Base-by-base conservation (phyloP, 75 land plant genomes). In the Picea sitchensis region DNA sequence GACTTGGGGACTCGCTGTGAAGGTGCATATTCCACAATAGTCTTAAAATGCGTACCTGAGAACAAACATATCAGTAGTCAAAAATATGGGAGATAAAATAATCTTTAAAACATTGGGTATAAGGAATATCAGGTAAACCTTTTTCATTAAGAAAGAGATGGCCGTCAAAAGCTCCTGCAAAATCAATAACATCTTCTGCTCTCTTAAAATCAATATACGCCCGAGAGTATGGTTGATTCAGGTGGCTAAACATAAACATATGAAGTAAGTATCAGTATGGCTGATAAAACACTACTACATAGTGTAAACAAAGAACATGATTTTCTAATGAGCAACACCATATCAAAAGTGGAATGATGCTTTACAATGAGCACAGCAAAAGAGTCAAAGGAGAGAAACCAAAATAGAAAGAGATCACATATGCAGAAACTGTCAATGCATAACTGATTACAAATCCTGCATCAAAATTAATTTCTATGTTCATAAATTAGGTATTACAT, bases 81-180 rank as follows among this genome's bases (percentile, higher is more conserved):
- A 58, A 51, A 57, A n/a, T 26, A 64, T 18, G 13, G 23, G 41
- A 9, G 30, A 14, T 34, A 44, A 12, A 59, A 36, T 31, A 36
- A 20, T 23, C 14, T 15, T 41, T 15, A 32, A 65, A 56, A 17
- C 36, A 31, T 21, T 21, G 15, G 21, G 56, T 61, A 5, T 12
- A 63, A 75, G 58, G 18, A 14, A 79, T 75, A 18, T 47, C 17
- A 72, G 57, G 3, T 23, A 62, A 20, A 93, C 98, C 98, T 81
- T 88, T 93, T 73, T 95, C 98, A 81, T 93, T 93, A 18, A 95
- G 96, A 86, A 95, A 95, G 2, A 90, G 82, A 82, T 91, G 98
- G 11, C 98, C 98, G 84, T 91, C 72, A 81, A 95, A 95, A 79
- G 82, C 93, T 81, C 92, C 90, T 63, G 92, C 89, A 85, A 95